These are phyloP conservation scores for Sinapis alba DNA, from an alignment of 441 rosid species.

Conservation along the genomic window DNA sequence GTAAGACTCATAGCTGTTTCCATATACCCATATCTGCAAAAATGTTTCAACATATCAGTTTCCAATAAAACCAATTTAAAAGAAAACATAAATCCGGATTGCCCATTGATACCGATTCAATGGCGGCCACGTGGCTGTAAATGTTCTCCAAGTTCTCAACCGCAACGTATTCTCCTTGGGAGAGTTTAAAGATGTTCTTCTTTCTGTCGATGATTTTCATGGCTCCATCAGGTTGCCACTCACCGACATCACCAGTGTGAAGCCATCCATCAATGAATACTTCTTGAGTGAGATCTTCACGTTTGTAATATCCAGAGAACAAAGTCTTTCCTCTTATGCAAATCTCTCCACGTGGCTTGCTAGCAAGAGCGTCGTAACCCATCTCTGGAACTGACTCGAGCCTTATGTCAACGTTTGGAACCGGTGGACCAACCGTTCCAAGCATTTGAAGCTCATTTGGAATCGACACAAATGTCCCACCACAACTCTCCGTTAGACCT, in stretches of 20 bases:
- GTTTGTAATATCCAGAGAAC: constrained; percentile 86
- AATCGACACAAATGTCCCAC: constrained; percentile 83
- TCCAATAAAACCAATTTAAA: not conserved
- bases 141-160: constrained; percentile 93
- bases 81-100: not conserved
- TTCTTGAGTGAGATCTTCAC: constrained; percentile 89
- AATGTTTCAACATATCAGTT: not conserved
- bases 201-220: constrained; percentile 87
- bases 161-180: constrained; percentile 97
- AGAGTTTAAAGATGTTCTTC: constrained; percentile 94
- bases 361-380: constrained; percentile 83
- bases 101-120: constrained; percentile 65
- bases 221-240: constrained; percentile 96
- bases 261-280: constrained; percentile 91
- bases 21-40: constrained; percentile 87
- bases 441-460: constrained; percentile 80
- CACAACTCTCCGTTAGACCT: constrained; percentile 96
- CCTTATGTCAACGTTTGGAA: constrained; percentile 86
- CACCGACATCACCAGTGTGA: constrained; percentile 97
- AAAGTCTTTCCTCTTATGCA: constrained; percentile 74
- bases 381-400: constrained; percentile 97
- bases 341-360: constrained; percentile 81
- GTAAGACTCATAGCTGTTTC: constrained; percentile 88
- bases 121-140: constrained; percentile 54
- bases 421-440: constrained; percentile 93